Conservation (phyloP, 208 protist genomes). For the Angomonas deanei region DNA sequence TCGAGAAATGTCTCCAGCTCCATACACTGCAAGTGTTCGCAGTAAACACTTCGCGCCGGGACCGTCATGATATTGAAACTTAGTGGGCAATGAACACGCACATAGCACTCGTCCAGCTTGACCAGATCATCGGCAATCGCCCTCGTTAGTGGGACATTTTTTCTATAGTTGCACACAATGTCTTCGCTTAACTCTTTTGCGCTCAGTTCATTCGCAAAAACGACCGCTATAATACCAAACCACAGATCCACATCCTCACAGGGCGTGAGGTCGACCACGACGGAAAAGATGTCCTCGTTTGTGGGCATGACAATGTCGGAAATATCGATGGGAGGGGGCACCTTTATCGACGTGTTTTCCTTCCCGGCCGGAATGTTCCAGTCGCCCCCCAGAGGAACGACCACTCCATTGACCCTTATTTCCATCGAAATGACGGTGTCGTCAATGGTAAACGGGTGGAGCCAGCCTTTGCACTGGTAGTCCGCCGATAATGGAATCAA, state of each 20-base stretch:
- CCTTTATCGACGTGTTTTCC: slow-evolving; percentile 54
- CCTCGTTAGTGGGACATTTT: background rate
- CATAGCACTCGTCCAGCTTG: slow-evolving; percentile 40
- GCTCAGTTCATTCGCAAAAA: slow-evolving; percentile 50
- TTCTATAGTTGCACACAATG: slow-evolving; percentile 39
- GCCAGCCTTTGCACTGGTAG: slow-evolving; percentile 65
- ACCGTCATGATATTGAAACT: slow-evolving; percentile 48
- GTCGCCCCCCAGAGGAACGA: slow-evolving; percentile 36
- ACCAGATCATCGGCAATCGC: slow-evolving; percentile 13
- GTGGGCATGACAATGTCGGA: slow-evolving; percentile 29
- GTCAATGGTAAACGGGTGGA: slow-evolving; percentile 58
- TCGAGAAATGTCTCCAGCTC: slow-evolving; percentile 57
- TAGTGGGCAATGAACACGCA: slow-evolving; percentile 60
- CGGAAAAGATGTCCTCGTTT: background rate
- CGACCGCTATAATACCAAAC: slow-evolving; percentile 56
- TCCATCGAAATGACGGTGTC: slow-evolving; percentile 39
- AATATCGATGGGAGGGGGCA: slow-evolving; percentile 51
- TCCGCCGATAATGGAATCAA: slow-evolving; percentile 51
- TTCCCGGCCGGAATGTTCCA: slow-evolving; percentile 54
- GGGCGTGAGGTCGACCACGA: background rate
- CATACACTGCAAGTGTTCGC: slow-evolving; percentile 83
- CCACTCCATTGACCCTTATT: slow-evolving; percentile 54
- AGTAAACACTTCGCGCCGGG: slow-evolving; percentile 50
- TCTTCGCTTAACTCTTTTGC: slow-evolving; percentile 25
- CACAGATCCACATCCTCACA: slow-evolving; percentile 55